phyloP scores from a whole-genome alignment of 1,284 basidiomycete species.

The Ganoderma meredithae region DNA sequence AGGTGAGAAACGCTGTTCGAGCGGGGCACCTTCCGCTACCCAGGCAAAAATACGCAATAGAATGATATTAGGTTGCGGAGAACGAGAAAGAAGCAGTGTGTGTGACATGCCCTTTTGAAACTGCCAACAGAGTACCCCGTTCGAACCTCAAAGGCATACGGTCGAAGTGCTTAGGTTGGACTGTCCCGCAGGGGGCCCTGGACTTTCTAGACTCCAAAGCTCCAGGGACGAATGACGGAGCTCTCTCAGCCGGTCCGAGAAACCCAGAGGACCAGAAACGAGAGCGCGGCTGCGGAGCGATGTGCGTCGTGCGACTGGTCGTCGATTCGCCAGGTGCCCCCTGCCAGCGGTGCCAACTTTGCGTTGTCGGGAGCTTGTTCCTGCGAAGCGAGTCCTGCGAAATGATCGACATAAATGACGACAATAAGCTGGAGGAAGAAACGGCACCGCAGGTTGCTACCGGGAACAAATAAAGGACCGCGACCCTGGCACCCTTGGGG shows the following conservation, averaged over 20 bases:
- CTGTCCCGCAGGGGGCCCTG: neutral
- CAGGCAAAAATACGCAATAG: neutral
- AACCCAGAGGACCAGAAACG: neutral
- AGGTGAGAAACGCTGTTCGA: neutral
- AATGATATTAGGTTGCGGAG: neutral
- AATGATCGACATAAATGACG: neutral
- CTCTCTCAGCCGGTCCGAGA: neutral
- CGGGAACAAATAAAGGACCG: neutral
- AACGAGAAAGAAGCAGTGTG: neutral
- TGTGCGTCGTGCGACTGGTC: neutral
- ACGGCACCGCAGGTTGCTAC: neutral
- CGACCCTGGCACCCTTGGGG: neutral
- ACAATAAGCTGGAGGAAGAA: neutral
- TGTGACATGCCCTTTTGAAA: neutral
- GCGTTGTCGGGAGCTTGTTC: neutral
- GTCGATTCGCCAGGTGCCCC: too few relatives aligned
- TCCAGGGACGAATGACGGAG: neutral
- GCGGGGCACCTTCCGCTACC: neutral
- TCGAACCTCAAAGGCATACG: neutral
- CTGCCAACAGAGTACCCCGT: neutral
- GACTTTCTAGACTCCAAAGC: neutral
- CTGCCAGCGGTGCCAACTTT: neutral
- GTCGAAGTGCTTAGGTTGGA: neutral
- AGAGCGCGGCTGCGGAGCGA: neutral
- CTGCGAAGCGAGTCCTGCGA: neutral